A percentile compares a stretch with the other conserved stretches of the same genome.
phyloP scores from a whole-genome alignment of 129 eudicot genomes.

The Ambrosia artemisiifolia region DNA sequence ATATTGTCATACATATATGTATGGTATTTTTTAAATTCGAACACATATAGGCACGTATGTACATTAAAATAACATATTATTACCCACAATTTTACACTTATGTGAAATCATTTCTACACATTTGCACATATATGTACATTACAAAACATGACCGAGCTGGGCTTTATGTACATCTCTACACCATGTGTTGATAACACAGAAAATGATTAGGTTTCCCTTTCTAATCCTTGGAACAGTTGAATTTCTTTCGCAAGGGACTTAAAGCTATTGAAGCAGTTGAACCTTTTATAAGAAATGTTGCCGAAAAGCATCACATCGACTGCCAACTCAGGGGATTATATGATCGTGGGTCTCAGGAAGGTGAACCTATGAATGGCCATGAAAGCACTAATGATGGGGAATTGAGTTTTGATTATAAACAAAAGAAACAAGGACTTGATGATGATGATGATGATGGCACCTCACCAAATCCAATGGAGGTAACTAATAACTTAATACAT shows the following conservation, averaged over 20 bases:
- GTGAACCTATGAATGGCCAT: slow-evolving; percentile 47
- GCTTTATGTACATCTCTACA: slow-evolving; percentile 9
- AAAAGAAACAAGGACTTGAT: slow-evolving; percentile 54
- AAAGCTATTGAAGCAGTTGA: slow-evolving; percentile 82
- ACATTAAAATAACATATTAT: too few relatives aligned
- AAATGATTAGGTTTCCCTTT: slow-evolving; percentile 9
- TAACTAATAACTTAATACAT: slow-evolving; percentile 26
- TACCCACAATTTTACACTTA: too few relatives aligned
- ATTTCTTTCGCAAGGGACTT: slow-evolving; percentile 76
- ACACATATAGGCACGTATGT: too few relatives aligned
- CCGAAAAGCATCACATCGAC: slow-evolving; percentile 80
- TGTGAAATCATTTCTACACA: too few relatives aligned
- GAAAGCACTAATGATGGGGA: slow-evolving; percentile 63
- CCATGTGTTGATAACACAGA: neutral
- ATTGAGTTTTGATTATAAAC: slow-evolving; percentile 68
- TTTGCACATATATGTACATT: too few relatives aligned
- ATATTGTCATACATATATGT: too few relatives aligned
- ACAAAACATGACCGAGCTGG: neutral
- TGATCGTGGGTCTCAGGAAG: slow-evolving; percentile 47
- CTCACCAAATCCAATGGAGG: slow-evolving; percentile 75
- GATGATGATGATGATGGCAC: slow-evolving; percentile 48
- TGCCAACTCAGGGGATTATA: slow-evolving; percentile 52
- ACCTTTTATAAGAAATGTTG: slow-evolving; percentile 53
- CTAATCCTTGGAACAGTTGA: slow-evolving; percentile 53
- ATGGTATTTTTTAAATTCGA: too few relatives aligned